Conservation (phyloP, 331 rosid genomes). For the Erythrophleum ivorense region DNA sequence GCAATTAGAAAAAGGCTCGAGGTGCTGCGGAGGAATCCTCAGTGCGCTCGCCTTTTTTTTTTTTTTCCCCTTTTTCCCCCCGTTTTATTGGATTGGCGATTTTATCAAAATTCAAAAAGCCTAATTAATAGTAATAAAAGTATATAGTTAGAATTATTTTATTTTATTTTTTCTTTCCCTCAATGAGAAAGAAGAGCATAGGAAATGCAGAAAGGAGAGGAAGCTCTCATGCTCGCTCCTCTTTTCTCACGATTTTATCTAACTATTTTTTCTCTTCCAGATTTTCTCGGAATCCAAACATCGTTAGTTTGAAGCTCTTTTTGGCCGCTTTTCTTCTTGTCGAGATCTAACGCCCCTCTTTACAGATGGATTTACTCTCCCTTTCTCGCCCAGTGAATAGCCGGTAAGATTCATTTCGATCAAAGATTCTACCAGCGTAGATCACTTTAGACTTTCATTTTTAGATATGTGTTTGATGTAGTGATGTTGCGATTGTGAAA, state of each 20-base stretch:
- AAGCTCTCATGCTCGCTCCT: constrained; percentile 15
- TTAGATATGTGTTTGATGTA: background rate
- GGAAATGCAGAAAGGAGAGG: constrained; percentile 45
- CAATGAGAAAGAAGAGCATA: constrained; percentile 31
- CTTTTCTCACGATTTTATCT: constrained; percentile 31
- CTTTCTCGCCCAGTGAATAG: constrained; percentile 25
- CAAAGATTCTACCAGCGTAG: background rate
- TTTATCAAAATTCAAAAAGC: constrained; percentile 33
- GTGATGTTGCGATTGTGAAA: background rate
- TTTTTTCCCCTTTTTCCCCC: background rate
- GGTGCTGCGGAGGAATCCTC: constrained; percentile 40
- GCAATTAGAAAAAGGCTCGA: constrained; percentile 39
- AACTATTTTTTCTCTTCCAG: constrained; percentile 30
- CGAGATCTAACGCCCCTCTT: constrained; percentile 30
- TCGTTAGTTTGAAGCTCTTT: background rate
- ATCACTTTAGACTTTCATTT: constrained; percentile 44
- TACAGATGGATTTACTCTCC: constrained; percentile 13
- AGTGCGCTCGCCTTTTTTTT: constrained; percentile 45
- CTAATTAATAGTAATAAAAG: background rate
- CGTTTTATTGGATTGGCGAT: constrained; percentile 31
- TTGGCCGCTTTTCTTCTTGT: background rate
- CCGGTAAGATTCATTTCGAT: constrained; percentile 45
- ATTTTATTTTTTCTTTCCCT: background rate
- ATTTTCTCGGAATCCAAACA: constrained; percentile 45
- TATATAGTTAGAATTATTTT: background rate